Evolutionary conservation across 768 basidiomycete species (phyloP).

Genomic region (Xanthoconium stramineum): DNA sequence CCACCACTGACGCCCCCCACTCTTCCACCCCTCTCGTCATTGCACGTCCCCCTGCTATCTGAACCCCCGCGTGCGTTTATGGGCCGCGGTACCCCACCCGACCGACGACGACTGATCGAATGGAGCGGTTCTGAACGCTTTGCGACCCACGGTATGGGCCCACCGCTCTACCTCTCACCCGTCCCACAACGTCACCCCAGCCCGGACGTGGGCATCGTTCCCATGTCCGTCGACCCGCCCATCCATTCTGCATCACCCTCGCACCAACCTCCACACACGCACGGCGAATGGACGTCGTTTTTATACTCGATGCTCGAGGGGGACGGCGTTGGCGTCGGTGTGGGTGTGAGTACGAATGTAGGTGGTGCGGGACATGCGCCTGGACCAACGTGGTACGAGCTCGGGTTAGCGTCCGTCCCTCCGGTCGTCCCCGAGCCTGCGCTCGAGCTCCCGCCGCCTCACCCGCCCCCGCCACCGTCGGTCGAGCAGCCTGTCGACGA

Average conservation of each 20-base stretch:
- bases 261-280: not conserved
- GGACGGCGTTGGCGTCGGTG: conserved; percentile 20
- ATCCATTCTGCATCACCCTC: conserved; percentile 3
- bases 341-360: not conserved
- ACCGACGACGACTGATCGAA: conserved; percentile 27
- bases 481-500: conserved; percentile 22
- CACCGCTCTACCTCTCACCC: conserved; percentile 25
- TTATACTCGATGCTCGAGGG: conserved; percentile 34
- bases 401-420: conserved; percentile 21
- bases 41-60: conserved; percentile 31
- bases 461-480: not conserved
- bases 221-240: conserved; percentile 21
- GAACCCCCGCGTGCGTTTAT: conserved; percentile 34
- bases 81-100: conserved; percentile 34
- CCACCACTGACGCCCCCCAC: conserved; percentile 3
- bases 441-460: conserved; percentile 10
- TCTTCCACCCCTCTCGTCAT: conserved; percentile 27
- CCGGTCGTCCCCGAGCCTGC: conserved; percentile 3
- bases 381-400: conserved; percentile 30
- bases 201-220: conserved; percentile 15
- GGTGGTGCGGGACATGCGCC: conserved; percentile 1
- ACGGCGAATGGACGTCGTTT: conserved; percentile 33
- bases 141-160: conserved; percentile 19
- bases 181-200: conserved; percentile 19
- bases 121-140: conserved; percentile 27